Evolutionary conservation across 2,329 filamentous ascomycete species (phyloP), one percentile per base, ranked within the genome.

Genomic region (Botryotinia calthae): DNA sequence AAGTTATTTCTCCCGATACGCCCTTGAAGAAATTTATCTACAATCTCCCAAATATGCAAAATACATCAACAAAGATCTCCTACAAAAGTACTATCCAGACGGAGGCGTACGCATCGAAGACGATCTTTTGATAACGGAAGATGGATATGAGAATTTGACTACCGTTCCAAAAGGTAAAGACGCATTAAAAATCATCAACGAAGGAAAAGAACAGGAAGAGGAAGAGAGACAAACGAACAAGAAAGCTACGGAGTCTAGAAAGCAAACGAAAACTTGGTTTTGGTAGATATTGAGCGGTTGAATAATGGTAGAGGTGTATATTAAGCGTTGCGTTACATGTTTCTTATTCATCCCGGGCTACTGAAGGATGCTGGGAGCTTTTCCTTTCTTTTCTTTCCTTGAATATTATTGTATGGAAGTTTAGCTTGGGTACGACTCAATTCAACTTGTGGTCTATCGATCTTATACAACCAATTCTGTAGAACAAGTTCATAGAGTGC

Each of bases 21-120:
- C 93, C 75, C 87, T 95, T 9, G 87, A 93, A 82, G 87, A 88
- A 31, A 91, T 90, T 80, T 88, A 93, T 79, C 85, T 91, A 77
- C 84, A 86, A 69, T 85, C 88, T 73, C 83, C 85, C 44, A 2
- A 83, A 84, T 89, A 91, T 79, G 84, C 85, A 56, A 85, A 86
- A 73, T 92, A 88, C 77, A 90, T 96, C 78, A 87, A 95, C 81
- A 83, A 84, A 76, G 84, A 85, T 8, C 86, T 91, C 8, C 82
- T 96, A 66, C 88, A 90, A 74, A 84, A 84, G 75, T 95, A 92
- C 81, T 95, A 93, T 84, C 84, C 83, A 40, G 91, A 98, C 1
- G 96, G 95, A 25, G 96, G 96, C 48, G 94, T 97, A 40, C 88
- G 96, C 64, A 97, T 98, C 74, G 96, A 99, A 83, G 94, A 98